Evolutionary conservation across 768 basidiomycete species (phyloP).

Genomic region (Serpula lacrymans): DNA sequence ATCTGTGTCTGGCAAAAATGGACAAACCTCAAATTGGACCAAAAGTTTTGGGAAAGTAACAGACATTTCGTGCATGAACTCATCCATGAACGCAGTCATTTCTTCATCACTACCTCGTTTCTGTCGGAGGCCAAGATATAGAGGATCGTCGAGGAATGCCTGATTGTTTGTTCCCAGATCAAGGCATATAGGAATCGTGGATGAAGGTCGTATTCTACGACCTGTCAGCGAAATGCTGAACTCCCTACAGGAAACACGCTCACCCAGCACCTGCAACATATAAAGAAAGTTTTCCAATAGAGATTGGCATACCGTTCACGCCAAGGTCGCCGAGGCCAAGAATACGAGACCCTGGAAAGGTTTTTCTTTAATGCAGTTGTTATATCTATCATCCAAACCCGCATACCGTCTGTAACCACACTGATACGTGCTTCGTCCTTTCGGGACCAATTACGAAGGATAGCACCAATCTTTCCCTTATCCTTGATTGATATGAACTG

Average conservation of each 20-base stretch:
- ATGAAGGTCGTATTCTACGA: constrained; percentile 66
- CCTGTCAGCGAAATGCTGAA: constrained; percentile 2
- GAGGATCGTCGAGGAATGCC: constrained; percentile 74
- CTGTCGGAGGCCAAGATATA: constrained; percentile 84
- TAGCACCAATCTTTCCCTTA: constrained; percentile 70
- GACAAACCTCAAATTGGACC: constrained; percentile 75
- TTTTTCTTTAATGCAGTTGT: constrained; percentile 4
- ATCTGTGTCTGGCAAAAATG: background rate
- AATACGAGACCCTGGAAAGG: constrained; percentile 75
- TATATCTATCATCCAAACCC: background rate
- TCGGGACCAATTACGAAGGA: constrained; percentile 71
- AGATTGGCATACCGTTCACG: constrained; percentile 83
- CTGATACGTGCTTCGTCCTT: constrained; percentile 78
- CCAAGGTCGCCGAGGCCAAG: constrained; percentile 85
- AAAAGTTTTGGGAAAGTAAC: constrained; percentile 74
- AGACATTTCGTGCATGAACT: constrained; percentile 85
- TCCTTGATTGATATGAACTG: constrained; percentile 80
- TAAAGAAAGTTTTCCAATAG: constrained; percentile 89
- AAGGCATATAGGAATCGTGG: constrained; percentile 79
- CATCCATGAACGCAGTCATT: constrained; percentile 85
- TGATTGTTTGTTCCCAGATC: constrained; percentile 91
- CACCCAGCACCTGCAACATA: constrained; percentile 91
- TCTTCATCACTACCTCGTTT: constrained; percentile 59
- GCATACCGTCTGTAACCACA: constrained; percentile 84
- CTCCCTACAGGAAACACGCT: constrained; percentile 11